Base-by-base conservation (phyloP, 2,329 filamentous ascomycete species). In the Coniochaeta pulveracea region DNA sequence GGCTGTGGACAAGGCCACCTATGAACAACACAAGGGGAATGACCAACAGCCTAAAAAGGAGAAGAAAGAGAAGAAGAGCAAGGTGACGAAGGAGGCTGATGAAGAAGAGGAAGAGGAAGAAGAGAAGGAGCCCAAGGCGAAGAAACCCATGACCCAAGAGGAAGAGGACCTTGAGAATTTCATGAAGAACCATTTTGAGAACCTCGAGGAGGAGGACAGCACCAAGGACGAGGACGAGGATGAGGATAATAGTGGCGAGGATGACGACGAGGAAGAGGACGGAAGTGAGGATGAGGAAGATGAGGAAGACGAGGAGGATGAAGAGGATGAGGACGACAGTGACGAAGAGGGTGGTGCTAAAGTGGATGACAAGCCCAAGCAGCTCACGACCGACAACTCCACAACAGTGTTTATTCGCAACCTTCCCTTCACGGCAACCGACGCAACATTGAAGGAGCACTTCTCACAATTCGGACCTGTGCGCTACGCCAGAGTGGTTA, bases 341-440 rank as follows among this genome's bases (percentile, higher is more conserved):
- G 56, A 62, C 14, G 61, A 63, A 14, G 59, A 63, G 2, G 55
- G 57, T 3, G 53, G 57, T 4, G 52, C 50, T 7, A 55, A 58
- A 0, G 56, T 59, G 2, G 53, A 53, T 1, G 50, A 58, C 8
- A 38, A 58, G 25, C 51, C 55, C 29, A 47, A 55, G 45, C 45
- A n/a, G 37, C 55, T 37, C 47, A 60, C 53, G 17, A 69, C 64
- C 11, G 74, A 82, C 52, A 84, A 85, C 47, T 75, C 74, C 3
- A 75, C 75, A 22, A 95, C 88, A 0, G 58, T 96, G 10, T 98
- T 98, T 59, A 72, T 98, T 46, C 85, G 91, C 43, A 98, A 98
- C 51, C 64, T 98, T 10, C 89, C 93, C 1, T 98, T 93, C 56
- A 86, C 81, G 2, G 78, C 77, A 26, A 82, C 81, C 12, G 88